Base-by-base conservation (phyloP, 225 moss, liverwort and hornwort genomes). In the Polytrichum formosum region DNA sequence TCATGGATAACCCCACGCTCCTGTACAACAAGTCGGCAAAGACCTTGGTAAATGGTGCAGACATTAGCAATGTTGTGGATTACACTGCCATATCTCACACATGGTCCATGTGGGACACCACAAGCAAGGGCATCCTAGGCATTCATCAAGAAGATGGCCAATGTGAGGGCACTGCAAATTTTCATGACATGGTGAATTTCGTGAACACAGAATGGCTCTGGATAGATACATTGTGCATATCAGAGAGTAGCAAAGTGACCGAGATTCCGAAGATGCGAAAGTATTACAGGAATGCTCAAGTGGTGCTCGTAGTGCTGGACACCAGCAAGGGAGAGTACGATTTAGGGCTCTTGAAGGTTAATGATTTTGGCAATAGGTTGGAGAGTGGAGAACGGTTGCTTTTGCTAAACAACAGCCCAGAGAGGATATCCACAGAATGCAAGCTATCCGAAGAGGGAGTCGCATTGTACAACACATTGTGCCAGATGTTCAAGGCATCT, bases 241-340 rank as follows among this genome's bases (percentile, higher is more conserved):
- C 37, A 26, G 22, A 68, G 46, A 46, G 37, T 23, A 55, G 21
- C 67, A 68, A 55, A 68, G 67, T 28, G 67, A n/a, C 37, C 18
- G 67, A 68, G 67, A 55, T 68, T 19, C 67, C 67, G 17, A 53
- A 54, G 3, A 68, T 68, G 67, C 53, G 67, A 54, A 68, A 26
- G 53, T 68, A 68, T 68, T 68, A 68, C 67, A 68, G 4, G 67
- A 68, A 68, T 25, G 67, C 67, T 54, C 53, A 53, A 68, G 67
- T 68, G 54, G 54, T 68, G 67, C 67, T 68, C 46, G 67, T 68
- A 68, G 67, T 68, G 67, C 67, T 68, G 10, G 67, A 68, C 53
- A 68, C 5, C 54, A 46, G 26, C 54, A 68, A 68, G 22, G 67
- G 54, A 53, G 67, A 68, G 20, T 68, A 27, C 10, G 26, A 68